Conservation (phyloP, 1,139 yeast genomes). For the Geotrichum histeridarum region DNA sequence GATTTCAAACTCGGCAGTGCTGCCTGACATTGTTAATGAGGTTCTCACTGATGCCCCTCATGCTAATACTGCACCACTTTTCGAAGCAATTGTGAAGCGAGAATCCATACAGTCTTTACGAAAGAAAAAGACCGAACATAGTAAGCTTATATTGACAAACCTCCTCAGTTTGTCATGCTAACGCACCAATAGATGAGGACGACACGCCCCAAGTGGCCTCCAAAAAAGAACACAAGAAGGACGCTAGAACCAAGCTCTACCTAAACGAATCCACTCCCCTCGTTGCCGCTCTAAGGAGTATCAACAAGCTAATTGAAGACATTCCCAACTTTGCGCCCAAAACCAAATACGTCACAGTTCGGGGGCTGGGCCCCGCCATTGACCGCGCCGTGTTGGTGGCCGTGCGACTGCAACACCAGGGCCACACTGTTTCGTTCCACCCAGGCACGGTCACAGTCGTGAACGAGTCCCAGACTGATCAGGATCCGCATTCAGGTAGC, state of each 20-base stretch:
- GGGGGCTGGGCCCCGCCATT: conserved; percentile 36
- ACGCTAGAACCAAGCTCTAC: conserved; percentile 10
- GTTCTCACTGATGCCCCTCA: neutral
- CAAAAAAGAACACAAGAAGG: conserved; percentile 1
- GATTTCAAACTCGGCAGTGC: conserved; percentile 1
- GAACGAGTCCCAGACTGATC: neutral
- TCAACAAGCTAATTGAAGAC: conserved; percentile 9
- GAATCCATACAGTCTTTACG: neutral
- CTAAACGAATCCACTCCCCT: conserved; percentile 15
- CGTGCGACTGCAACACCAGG: conserved; percentile 29
- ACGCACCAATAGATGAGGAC: too few relatives aligned
- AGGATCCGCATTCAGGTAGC: neutral
- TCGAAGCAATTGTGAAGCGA: neutral
- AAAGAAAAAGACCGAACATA: too few relatives aligned
- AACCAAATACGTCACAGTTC: conserved; percentile 26
- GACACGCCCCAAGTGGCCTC: neutral
- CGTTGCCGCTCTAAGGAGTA: conserved; percentile 13
- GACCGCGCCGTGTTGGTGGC: conserved; percentile 33
- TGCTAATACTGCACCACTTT: neutral
- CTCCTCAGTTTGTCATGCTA: too few relatives aligned
- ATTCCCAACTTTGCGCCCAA: conserved; percentile 4
- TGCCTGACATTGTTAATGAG: neutral
- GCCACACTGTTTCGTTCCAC: conserved; percentile 26
- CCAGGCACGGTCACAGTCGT: conserved; percentile 24
- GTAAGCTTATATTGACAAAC: too few relatives aligned